Percentiles rank a stretch among this genome's conserved stretches.
Conservation (phyloP, 2,329 filamentous ascomycete genomes). For the Lachnellula cervina region DNA sequence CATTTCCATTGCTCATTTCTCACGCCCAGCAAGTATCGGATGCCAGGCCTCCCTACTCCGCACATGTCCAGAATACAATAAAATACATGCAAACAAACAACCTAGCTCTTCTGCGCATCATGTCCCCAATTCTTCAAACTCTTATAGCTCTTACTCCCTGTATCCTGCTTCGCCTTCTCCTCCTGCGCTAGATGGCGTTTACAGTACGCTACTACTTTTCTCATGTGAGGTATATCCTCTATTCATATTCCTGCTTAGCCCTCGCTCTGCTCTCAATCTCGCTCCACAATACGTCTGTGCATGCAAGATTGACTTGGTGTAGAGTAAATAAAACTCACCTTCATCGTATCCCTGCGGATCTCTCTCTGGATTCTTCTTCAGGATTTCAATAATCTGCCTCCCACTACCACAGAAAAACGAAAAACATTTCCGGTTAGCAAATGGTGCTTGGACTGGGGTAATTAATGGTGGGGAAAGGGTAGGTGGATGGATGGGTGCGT, state of each 20-base stretch:
- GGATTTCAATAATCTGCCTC: constrained; percentile 57
- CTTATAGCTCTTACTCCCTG: constrained; percentile 47
- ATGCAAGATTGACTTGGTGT: neutral
- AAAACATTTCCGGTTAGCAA: no score
- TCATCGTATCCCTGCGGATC: constrained; percentile 52
- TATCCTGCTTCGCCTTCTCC: constrained; percentile 46
- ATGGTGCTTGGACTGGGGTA: no score
- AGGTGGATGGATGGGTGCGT: neutral
- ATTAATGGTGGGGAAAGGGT: no score
- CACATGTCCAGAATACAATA: neutral
- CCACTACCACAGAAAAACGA: no score
- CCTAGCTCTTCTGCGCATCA: constrained; percentile 43
- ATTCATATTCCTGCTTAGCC: neutral
- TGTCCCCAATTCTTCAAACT: constrained; percentile 61
- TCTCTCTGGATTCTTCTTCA: constrained; percentile 57
- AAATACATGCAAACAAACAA: neutral
- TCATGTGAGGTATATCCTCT: constrained; percentile 54
- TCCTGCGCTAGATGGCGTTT: constrained; percentile 65
- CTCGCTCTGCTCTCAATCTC: neutral
- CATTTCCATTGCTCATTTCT: neutral
- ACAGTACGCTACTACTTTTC: constrained; percentile 59
- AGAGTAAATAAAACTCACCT: constrained; percentile 30
- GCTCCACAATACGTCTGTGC: no score
- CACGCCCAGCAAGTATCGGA: neutral
- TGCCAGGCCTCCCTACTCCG: no score